Evolutionary conservation across 1,139 yeast species (phyloP).

Genomic region (Wickerhamomyces sp.): DNA sequence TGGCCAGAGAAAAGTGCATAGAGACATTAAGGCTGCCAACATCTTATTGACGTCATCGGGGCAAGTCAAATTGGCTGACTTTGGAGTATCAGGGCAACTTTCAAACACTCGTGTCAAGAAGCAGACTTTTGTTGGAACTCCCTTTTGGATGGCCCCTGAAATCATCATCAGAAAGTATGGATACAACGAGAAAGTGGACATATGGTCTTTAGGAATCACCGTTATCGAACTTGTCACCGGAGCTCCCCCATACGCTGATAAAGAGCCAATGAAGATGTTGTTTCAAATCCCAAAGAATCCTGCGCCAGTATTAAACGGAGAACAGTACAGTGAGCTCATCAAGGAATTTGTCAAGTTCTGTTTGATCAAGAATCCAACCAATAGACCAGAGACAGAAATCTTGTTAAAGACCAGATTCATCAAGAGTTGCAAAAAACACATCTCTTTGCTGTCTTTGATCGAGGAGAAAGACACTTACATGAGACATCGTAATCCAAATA

Average conservation of each 20-base stretch:
- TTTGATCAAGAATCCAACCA: slow-evolving; percentile 49
- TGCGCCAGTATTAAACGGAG: slow-evolving; percentile 55
- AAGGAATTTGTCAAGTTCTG: slow-evolving; percentile 59
- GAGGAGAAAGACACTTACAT: slow-evolving; percentile 27
- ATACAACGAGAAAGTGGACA: slow-evolving; percentile 76
- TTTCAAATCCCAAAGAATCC: slow-evolving; percentile 64
- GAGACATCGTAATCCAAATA: slow-evolving; percentile 20
- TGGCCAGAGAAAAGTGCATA: slow-evolving; percentile 67
- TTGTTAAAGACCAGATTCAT: slow-evolving; percentile 45
- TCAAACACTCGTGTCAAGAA: slow-evolving; percentile 55
- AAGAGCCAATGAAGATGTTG: slow-evolving; percentile 72
- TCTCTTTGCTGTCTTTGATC: slow-evolving; percentile 23
- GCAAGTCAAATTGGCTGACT: slow-evolving; percentile 70
- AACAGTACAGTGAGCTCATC: slow-evolving; percentile 41
- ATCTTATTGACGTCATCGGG: slow-evolving; percentile 62
- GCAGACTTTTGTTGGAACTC: slow-evolving; percentile 82
- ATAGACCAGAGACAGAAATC: slow-evolving; percentile 43
- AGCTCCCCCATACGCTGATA: slow-evolving; percentile 61
- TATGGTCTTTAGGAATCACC: slow-evolving; percentile 87
- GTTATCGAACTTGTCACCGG: slow-evolving; percentile 72
- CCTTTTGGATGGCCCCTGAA: slow-evolving; percentile 95
- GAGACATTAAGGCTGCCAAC: slow-evolving; percentile 84
- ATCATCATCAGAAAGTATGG: slow-evolving; percentile 53
- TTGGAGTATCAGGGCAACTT: slow-evolving; percentile 82
- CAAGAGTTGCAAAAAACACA: slow-evolving; percentile 19